Conservation (phyloP, 225 moss, liverwort and hornwort species). For the Sphagnum tenellum region DNA sequence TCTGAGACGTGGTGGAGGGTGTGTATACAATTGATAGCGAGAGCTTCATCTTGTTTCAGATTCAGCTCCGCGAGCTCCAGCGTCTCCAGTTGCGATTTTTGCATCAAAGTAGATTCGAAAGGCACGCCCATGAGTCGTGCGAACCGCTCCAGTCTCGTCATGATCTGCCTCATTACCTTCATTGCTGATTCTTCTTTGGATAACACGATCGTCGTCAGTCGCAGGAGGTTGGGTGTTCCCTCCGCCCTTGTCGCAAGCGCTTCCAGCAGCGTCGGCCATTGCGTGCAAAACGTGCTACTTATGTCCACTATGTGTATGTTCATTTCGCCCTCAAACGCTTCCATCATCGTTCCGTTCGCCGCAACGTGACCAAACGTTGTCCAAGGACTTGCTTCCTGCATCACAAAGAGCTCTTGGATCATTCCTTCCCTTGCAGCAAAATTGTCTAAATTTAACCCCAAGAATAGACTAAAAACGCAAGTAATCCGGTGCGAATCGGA, state of each 20-base stretch:
- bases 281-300: slow-evolving; percentile 27
- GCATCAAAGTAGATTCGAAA: slow-evolving; percentile 10
- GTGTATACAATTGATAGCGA: slow-evolving; percentile 62
- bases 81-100: slow-evolving; percentile 49
- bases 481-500: no score
- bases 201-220: slow-evolving; percentile 10
- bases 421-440: no score
- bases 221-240: slow-evolving; percentile 26
- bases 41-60: slow-evolving; percentile 49
- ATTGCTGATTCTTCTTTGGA: no score
- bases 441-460: no score
- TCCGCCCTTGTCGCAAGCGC: slow-evolving; percentile 23
- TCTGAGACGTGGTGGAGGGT: slow-evolving; percentile 56
- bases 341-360: slow-evolving; percentile 33
- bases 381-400: slow-evolving; percentile 9
- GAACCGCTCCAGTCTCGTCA: no score
- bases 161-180: no score
- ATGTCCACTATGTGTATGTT: slow-evolving; percentile 38
- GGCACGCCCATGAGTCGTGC: no score
- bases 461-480: no score
- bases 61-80: slow-evolving; percentile 35
- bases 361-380: slow-evolving; percentile 37
- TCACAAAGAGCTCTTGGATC: no score
- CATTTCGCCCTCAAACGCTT: slow-evolving; percentile 33
- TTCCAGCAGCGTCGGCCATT: slow-evolving; percentile 42